A percentile compares a stretch with the other conserved stretches of the same genome.
phyloP scores from a whole-genome alignment of 2,329 filamentous ascomycete genomes.

The Monosporascus sp. region DNA sequence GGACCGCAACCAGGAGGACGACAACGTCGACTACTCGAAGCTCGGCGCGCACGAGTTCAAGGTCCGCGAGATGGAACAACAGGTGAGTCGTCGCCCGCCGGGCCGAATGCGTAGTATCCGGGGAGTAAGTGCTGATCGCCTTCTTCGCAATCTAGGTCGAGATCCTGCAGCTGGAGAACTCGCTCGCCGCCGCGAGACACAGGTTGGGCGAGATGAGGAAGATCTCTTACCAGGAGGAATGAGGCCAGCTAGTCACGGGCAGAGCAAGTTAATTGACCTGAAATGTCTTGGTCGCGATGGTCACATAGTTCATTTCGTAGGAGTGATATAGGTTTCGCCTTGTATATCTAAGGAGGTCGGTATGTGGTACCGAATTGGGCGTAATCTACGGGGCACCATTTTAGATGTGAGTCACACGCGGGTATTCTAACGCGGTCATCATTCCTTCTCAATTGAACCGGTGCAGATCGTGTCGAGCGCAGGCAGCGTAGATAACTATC shows the following conservation, averaged over 20 bases:
- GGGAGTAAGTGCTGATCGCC: neutral
- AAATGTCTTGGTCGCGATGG: no score
- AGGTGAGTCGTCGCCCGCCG: constrained; percentile 56
- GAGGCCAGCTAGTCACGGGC: constrained; percentile 6
- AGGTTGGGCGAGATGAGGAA: constrained; percentile 96
- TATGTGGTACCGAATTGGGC: no score
- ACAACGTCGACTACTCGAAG: constrained; percentile 81
- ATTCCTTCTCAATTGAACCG: no score
- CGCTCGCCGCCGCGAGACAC: constrained; percentile 70
- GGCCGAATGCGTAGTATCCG: neutral
- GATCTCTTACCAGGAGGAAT: constrained; percentile 85
- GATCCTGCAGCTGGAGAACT: constrained; percentile 91
- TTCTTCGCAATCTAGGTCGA: constrained; percentile 62
- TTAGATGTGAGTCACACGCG: no score
- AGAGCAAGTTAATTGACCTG: no score
- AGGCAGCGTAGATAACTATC: no score
- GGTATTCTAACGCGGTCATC: no score
- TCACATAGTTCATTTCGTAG: no score
- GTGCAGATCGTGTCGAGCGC: no score
- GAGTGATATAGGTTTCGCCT: no score
- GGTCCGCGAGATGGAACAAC: constrained; percentile 97
- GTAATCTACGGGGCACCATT: no score
- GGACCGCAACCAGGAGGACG: constrained; percentile 75
- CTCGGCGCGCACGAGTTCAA: constrained; percentile 95
- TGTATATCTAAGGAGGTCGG: no score